Evolutionary conservation across 2,329 filamentous ascomycete species (phyloP).

Genomic region (Nemania diffusa): DNA sequence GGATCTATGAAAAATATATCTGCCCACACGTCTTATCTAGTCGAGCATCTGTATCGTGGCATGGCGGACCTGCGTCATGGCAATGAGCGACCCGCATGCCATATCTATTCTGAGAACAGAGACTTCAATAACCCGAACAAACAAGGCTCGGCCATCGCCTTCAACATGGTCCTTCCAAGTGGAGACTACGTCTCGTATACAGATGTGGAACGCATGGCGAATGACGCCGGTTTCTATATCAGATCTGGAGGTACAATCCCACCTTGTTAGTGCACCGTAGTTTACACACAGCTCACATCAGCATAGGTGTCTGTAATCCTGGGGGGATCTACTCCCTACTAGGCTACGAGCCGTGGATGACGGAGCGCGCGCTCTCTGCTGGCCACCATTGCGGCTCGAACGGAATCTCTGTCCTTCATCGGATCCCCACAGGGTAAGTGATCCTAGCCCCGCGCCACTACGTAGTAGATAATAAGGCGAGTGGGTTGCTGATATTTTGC

Average conservation of each 20-base stretch:
- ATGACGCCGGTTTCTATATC: constrained; percentile 66
- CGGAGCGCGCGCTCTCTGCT: constrained; percentile 63
- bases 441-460: not conserved
- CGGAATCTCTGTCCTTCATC: constrained; percentile 63
- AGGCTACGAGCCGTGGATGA: constrained; percentile 64
- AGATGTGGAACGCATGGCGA: constrained; percentile 68
- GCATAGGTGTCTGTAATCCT: constrained; percentile 59
- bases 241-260: constrained; percentile 62
- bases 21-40: constrained; percentile 65
- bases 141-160: constrained; percentile 71
- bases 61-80: constrained; percentile 61
- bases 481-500: not conserved
- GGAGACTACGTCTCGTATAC: constrained; percentile 66
- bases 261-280: not conserved
- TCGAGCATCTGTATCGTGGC: constrained; percentile 59
- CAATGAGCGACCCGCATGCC: constrained; percentile 63
- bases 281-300: constrained; percentile 23
- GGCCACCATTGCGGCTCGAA: constrained; percentile 68
- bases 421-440: constrained; percentile 63
- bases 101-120: constrained; percentile 65
- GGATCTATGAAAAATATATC: constrained; percentile 69
- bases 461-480: not conserved
- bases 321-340: constrained; percentile 59
- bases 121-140: constrained; percentile 61
- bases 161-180: constrained; percentile 67